Evolutionary conservation across 2,329 filamentous ascomycete species (phyloP).

Genomic region (Exophiala phaeomuriformis): DNA sequence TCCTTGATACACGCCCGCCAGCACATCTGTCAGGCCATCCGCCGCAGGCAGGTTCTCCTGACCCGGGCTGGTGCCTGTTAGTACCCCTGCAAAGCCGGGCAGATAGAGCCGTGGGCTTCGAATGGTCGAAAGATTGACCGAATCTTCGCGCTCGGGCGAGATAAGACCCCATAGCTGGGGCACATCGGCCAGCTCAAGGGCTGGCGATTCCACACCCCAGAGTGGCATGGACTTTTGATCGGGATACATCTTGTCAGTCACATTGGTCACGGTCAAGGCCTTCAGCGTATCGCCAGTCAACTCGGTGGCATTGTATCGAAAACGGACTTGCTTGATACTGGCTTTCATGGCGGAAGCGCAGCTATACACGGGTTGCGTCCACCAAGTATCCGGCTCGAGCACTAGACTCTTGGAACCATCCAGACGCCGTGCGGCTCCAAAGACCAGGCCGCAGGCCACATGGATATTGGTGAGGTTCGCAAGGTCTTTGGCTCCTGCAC

Average conservation of each 20-base stretch:
- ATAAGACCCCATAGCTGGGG: slow-evolving; percentile 38
- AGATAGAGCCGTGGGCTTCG: slow-evolving; percentile 31
- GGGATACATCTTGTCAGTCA: slow-evolving; percentile 36
- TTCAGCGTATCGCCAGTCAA: slow-evolving; percentile 32
- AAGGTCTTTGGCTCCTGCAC: slow-evolving; percentile 28
- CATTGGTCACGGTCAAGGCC: slow-evolving; percentile 31
- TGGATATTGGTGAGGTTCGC: slow-evolving; percentile 41
- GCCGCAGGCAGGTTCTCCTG: slow-evolving; percentile 32
- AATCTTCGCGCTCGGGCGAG: slow-evolving; percentile 28
- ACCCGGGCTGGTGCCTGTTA: slow-evolving; percentile 14
- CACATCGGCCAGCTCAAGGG: slow-evolving; percentile 26
- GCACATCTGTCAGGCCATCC: slow-evolving; percentile 27
- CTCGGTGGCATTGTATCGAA: slow-evolving; percentile 36
- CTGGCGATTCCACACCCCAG: slow-evolving; percentile 36
- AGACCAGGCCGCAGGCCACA: slow-evolving; percentile 37
- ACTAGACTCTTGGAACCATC: slow-evolving; percentile 34
- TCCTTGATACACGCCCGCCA: no score
- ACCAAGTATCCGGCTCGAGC: slow-evolving; percentile 38
- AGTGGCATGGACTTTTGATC: slow-evolving; percentile 30
- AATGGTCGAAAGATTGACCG: slow-evolving; percentile 32
- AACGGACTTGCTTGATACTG: slow-evolving; percentile 41
- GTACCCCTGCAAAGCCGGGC: slow-evolving; percentile 26
- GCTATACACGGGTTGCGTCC: slow-evolving; percentile 39
- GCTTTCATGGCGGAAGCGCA: slow-evolving; percentile 41
- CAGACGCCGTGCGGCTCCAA: slow-evolving; percentile 34